Evolutionary conservation across 768 basidiomycete species (phyloP).

Genomic region (Pleurotus pulmonarius): DNA sequence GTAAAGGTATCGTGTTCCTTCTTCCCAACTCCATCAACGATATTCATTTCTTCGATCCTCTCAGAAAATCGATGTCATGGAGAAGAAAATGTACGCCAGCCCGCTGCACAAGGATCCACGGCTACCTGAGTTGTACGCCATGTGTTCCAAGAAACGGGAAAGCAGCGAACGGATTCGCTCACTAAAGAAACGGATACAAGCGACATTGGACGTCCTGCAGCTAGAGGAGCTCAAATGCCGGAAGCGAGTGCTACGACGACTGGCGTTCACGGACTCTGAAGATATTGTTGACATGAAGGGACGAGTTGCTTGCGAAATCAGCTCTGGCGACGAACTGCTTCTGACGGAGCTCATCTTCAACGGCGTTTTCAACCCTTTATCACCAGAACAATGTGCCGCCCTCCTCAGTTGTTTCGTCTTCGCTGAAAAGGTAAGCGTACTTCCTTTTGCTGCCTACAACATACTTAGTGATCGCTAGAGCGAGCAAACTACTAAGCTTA

Average conservation of each 20-base stretch:
- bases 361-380: conserved; percentile 87
- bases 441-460: not conserved
- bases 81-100: conserved; percentile 78
- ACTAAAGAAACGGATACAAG: conserved; percentile 82
- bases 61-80: conserved; percentile 90
- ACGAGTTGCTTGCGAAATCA: conserved; percentile 97
- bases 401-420: conserved; percentile 98
- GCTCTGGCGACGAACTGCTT: conserved; percentile 92
- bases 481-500: conserved; percentile 79
- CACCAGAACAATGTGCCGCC: conserved; percentile 90
- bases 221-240: conserved; percentile 94
- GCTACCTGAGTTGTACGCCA: conserved; percentile 76
- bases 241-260: conserved; percentile 87
- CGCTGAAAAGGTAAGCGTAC: conserved; percentile 74
- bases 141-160: conserved; percentile 75
- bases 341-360: conserved; percentile 98
- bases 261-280: conserved; percentile 83
- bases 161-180: conserved; percentile 65
- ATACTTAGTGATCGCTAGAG: conserved; percentile 43
- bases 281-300: conserved; percentile 99
- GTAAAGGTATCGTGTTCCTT: conserved; percentile 55
- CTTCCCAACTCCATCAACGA: not conserved
- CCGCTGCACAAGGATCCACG: conserved; percentile 76
- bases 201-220: conserved; percentile 90
- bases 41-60: not conserved